Conservation (phyloP, 225 moss, liverwort and hornwort species). For the Polytrichum commune region DNA sequence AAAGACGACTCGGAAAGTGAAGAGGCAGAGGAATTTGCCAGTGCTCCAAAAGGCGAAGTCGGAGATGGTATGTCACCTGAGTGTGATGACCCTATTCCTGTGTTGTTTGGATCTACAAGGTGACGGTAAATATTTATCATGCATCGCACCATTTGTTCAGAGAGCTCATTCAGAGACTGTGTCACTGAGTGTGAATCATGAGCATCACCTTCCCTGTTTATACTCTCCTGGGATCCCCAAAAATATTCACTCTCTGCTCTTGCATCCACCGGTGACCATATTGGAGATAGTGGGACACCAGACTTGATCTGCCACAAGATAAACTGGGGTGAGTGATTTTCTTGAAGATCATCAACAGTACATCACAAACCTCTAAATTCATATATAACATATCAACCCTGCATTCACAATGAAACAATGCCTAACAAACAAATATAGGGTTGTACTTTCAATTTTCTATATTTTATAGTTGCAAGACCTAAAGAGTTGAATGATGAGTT, state of each 20-base stretch:
- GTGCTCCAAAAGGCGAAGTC: slow-evolving; percentile 57
- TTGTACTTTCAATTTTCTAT: no score
- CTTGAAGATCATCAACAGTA: not conserved
- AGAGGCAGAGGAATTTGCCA: slow-evolving; percentile 47
- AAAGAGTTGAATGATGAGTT: no score
- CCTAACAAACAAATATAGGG: no score
- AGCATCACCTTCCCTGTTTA: slow-evolving; percentile 23
- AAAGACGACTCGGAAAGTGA: slow-evolving; percentile 70
- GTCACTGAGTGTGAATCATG: slow-evolving; percentile 25
- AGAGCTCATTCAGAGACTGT: slow-evolving; percentile 64
- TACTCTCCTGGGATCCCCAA: slow-evolving; percentile 27
- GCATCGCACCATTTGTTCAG: slow-evolving; percentile 87
- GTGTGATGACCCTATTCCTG: slow-evolving; percentile 21
- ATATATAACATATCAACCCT: no score
- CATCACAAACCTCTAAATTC: no score
- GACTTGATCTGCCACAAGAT: slow-evolving; percentile 26
- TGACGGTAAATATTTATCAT: slow-evolving; percentile 84
- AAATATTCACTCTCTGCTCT: slow-evolving; percentile 28
- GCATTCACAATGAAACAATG: no score
- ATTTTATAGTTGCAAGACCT: no score
- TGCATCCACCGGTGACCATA: slow-evolving; percentile 39
- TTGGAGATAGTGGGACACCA: slow-evolving; percentile 34
- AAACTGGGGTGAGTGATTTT: slow-evolving; percentile 7
- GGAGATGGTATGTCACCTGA: slow-evolving; percentile 47
- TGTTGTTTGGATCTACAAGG: slow-evolving; percentile 42